A percentile compares a stretch with the other conserved stretches of the same genome.
Conservation (phyloP, 2,329 filamentous ascomycete species). For the Cytospora chrysosperma region DNA sequence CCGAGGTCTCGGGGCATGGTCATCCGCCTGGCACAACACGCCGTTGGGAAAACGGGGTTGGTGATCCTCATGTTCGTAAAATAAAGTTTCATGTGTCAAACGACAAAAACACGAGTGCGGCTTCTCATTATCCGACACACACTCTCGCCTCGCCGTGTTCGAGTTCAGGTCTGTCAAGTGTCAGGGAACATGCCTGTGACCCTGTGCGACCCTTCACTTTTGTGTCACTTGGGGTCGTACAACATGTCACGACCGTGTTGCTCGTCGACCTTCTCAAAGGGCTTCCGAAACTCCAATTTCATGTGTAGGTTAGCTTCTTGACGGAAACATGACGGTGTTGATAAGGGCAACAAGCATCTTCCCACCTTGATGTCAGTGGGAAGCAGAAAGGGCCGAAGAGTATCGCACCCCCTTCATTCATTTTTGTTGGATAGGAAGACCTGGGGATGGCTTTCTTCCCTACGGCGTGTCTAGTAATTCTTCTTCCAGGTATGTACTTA, state of each 20-base stretch:
- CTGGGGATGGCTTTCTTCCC: background rate
- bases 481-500: background rate
- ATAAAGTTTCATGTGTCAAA: conserved; percentile 15
- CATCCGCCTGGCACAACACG: conserved; percentile 16
- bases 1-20: conserved; percentile 20
- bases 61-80: conserved; percentile 2
- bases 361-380: background rate
- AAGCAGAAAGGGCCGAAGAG: background rate
- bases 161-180: background rate
- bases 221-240: background rate
- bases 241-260: background rate
- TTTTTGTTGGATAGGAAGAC: background rate
- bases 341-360: background rate
- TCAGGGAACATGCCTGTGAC: background rate
- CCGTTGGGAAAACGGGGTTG: conserved; percentile 7
- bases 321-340: background rate
- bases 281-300: background rate
- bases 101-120: background rate
- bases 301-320: background rate
- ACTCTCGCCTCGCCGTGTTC: background rate
- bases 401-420: background rate
- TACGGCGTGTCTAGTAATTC: background rate
- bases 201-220: background rate
- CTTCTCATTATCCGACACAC: background rate
- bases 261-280: background rate